These are phyloP conservation scores for Yarrowia bubula DNA, from an alignment of 805 yeast genomes.

Conservation along the genomic window DNA sequence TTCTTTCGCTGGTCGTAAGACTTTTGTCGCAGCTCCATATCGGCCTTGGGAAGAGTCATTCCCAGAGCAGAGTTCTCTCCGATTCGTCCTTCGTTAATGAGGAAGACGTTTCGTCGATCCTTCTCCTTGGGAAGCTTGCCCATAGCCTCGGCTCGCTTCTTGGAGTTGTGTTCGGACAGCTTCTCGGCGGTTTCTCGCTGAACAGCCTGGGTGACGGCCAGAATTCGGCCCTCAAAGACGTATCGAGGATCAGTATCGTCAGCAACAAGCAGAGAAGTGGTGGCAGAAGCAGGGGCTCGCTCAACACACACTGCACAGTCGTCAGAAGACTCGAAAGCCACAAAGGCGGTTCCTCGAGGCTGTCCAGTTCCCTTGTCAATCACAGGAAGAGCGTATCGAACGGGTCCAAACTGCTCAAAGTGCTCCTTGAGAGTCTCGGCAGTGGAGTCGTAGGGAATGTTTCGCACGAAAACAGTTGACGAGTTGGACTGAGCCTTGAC, in stretches of 20 bases:
- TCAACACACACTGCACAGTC: conserved; percentile 66
- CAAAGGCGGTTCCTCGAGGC: conserved; percentile 94
- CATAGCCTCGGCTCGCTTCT: conserved; percentile 65
- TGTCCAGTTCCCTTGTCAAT: conserved; percentile 79
- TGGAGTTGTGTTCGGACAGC: conserved; percentile 70
- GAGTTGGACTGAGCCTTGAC: conserved; percentile 38
- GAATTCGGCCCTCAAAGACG: conserved; percentile 87
- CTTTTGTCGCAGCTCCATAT: conserved; percentile 82
- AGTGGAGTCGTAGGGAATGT: conserved; percentile 92
- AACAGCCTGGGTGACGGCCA: conserved; percentile 80
- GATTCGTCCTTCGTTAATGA: conserved; percentile 92
- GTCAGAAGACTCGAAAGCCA: conserved; percentile 67
- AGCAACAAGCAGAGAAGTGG: conserved; percentile 70
- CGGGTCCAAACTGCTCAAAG: conserved; percentile 78
- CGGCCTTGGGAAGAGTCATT: conserved; percentile 60
- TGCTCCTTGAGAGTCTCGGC: conserved; percentile 73
- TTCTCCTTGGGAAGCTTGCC: conserved; percentile 79
- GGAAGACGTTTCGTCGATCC: conserved; percentile 80
- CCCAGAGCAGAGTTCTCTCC: conserved; percentile 79
- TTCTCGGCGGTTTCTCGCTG: conserved; percentile 77
- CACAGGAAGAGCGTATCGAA: conserved; percentile 91
- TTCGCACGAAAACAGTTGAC: conserved; percentile 77
- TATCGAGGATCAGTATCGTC: conserved; percentile 87
- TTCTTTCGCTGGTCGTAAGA: conserved; percentile 82
- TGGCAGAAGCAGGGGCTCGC: conserved; percentile 69